Evolutionary conservation across 306 rosid genomes (phyloP).

Genomic region (Arachis stenosperma): DNA sequence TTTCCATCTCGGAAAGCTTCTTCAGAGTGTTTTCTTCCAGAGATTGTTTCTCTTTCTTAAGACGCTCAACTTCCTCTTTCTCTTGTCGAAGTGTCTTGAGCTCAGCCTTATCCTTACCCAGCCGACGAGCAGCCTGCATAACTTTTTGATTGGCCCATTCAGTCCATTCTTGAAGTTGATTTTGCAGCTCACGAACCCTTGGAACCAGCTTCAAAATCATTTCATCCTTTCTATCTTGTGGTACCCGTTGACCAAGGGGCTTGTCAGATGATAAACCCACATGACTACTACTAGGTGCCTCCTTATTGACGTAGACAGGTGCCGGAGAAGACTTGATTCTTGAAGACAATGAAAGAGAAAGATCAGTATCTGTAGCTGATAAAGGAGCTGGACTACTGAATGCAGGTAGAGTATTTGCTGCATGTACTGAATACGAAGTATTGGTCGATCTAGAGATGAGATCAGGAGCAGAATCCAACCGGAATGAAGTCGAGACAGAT

Average conservation of each 20-base stretch:
- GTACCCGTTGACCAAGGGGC: constrained; percentile 61
- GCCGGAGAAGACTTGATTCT: constrained; percentile 45
- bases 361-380: constrained; percentile 64
- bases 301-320: constrained; percentile 48
- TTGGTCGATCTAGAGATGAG: constrained; percentile 38
- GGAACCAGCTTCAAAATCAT: constrained; percentile 69
- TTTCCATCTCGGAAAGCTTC: constrained; percentile 91
- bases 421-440: constrained; percentile 39
- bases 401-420: constrained; percentile 34
- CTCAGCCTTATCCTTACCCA: constrained; percentile 81
- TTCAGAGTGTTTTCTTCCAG: constrained; percentile 81
- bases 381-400: constrained; percentile 41
- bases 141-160: constrained; percentile 93
- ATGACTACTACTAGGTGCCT: constrained; percentile 45
- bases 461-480: constrained; percentile 47
- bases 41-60: constrained; percentile 74
- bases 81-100: constrained; percentile 76
- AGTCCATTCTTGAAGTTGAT: constrained; percentile 83
- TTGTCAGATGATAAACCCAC: constrained; percentile 55
- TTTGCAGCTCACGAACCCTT: constrained; percentile 61
- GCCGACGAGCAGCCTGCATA: constrained; percentile 89
- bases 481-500: constrained; percentile 48
- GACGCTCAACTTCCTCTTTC: constrained; percentile 82
- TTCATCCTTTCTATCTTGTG: constrained; percentile 72
- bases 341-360: constrained; percentile 72